Evolutionary conservation across 2,329 filamentous ascomycete genomes (phyloP).

Genomic region (Microsporum canis): DNA sequence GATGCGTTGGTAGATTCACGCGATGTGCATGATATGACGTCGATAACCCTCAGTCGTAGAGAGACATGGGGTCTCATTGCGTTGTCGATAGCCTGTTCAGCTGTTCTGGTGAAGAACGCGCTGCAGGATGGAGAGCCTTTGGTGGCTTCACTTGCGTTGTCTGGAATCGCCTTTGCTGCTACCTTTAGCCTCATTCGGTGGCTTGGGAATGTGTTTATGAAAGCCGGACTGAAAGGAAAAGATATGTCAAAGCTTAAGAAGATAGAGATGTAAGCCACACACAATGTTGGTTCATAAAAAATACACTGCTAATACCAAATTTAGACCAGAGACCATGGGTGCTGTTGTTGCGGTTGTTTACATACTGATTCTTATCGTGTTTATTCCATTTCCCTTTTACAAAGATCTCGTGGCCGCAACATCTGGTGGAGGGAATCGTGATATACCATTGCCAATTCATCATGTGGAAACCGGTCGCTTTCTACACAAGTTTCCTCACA

Average conservation of each 20-base stretch:
- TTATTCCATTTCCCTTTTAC: conserved; percentile 95
- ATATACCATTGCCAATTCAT: conserved; percentile 63
- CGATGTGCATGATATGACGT: conserved; percentile 21
- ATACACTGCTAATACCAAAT: conserved; percentile 12
- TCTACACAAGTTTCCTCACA: conserved; percentile 85
- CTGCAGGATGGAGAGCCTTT: conserved; percentile 82
- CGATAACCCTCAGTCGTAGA: conserved; percentile 36
- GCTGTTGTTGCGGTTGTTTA: conserved; percentile 88
- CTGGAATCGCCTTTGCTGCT: conserved; percentile 68
- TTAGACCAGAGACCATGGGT: conserved; percentile 85
- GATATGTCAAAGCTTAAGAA: conserved; percentile 72
- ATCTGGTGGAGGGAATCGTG: conserved; percentile 82
- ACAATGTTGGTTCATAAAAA: background rate
- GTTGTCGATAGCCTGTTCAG: conserved; percentile 57
- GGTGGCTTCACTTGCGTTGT: conserved; percentile 77
- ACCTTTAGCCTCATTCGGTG: conserved; percentile 82
- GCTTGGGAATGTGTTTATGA: conserved; percentile 83
- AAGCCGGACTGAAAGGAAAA: conserved; percentile 74
- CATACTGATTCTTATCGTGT: conserved; percentile 74
- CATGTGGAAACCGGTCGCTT: conserved; percentile 72
- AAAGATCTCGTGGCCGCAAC: conserved; percentile 95
- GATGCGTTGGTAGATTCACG: background rate
- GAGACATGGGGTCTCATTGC: conserved; percentile 50
- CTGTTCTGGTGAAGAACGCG: conserved; percentile 61
- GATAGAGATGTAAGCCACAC: conserved; percentile 55